phyloP scores from a whole-genome alignment of 768 basidiomycete species.

The Phanerochaete carnosa region DNA sequence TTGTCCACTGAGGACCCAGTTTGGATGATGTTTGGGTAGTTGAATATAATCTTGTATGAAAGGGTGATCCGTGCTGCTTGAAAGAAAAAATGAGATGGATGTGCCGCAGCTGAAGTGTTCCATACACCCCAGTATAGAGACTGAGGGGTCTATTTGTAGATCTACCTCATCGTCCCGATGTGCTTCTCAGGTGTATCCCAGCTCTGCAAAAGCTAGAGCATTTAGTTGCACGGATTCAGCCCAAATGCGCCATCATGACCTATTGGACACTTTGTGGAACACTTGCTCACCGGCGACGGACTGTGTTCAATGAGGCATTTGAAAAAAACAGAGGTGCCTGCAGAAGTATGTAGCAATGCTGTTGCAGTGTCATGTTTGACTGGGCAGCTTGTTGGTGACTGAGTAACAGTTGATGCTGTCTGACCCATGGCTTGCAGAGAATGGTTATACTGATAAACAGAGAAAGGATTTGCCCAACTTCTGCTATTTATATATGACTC shows the following conservation, averaged over 20 bases:
- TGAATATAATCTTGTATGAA: no score
- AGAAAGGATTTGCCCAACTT: neutral
- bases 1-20: no score
- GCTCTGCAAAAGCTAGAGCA: slow-evolving; percentile 86
- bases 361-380: slow-evolving; percentile 23
- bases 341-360: slow-evolving; percentile 33
- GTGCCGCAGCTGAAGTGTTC: no score
- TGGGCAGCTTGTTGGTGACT: slow-evolving; percentile 18
- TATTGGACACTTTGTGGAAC: slow-evolving; percentile 57
- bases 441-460: neutral
- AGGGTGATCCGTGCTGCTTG: no score
- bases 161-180: slow-evolving; percentile 95
- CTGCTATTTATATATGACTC: no score
- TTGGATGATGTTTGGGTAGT: no score
- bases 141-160: slow-evolving; percentile 98
- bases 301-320: slow-evolving; percentile 38
- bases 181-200: slow-evolving; percentile 97
- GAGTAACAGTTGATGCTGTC: slow-evolving; percentile 20
- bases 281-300: slow-evolving; percentile 5
- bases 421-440: slow-evolving; percentile 21
- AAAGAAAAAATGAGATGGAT: no score
- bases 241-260: slow-evolving; percentile 42
- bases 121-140: no score
- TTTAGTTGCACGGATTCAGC: slow-evolving; percentile 78
- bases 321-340: slow-evolving; percentile 20